Evolutionary conservation across 176 grass and related monocot genomes (phyloP).

Genomic region (Oryza coarctata): DNA sequence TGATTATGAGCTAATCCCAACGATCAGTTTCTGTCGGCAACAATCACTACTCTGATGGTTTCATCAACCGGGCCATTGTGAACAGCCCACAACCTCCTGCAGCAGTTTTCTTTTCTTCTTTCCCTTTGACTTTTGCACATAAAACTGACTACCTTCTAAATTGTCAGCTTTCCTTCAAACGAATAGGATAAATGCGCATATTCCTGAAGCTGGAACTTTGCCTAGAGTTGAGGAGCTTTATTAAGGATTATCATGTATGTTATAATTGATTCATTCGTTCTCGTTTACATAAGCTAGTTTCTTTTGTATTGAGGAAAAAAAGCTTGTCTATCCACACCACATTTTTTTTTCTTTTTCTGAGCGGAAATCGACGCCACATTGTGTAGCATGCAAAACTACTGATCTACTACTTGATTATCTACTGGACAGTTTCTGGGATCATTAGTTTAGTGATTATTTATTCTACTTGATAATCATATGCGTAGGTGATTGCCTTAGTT

Average conservation of each 20-base stretch:
- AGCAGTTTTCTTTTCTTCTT: neutral
- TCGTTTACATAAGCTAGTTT: slow-evolving; percentile 31
- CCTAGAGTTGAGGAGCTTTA: slow-evolving; percentile 35
- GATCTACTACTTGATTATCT: neutral
- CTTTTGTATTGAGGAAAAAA: neutral
- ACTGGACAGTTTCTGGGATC: neutral
- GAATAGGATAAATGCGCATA: slow-evolving; percentile 46
- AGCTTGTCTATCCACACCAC: neutral
- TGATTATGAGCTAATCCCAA: slow-evolving; percentile 43
- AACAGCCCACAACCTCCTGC: slow-evolving; percentile 27
- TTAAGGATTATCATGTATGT: slow-evolving; percentile 38
- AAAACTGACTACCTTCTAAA: slow-evolving; percentile 45
- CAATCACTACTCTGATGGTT: slow-evolving; percentile 3
- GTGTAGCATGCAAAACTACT: neutral
- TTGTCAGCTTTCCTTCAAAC: slow-evolving; percentile 21
- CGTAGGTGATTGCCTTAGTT: neutral
- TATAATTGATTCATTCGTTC: slow-evolving; percentile 33
- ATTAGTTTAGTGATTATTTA: neutral
- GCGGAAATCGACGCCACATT: neutral
- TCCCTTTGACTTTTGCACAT: slow-evolving; percentile 41
- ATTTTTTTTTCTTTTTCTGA: neutral
- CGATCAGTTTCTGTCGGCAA: slow-evolving; percentile 20
- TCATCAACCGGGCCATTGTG: slow-evolving; percentile 8
- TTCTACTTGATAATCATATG: neutral
- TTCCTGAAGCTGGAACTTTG: slow-evolving; percentile 39